phyloP scores from a whole-genome alignment of 805 yeast genomes.

The Sporopachydermia lactativora region DNA sequence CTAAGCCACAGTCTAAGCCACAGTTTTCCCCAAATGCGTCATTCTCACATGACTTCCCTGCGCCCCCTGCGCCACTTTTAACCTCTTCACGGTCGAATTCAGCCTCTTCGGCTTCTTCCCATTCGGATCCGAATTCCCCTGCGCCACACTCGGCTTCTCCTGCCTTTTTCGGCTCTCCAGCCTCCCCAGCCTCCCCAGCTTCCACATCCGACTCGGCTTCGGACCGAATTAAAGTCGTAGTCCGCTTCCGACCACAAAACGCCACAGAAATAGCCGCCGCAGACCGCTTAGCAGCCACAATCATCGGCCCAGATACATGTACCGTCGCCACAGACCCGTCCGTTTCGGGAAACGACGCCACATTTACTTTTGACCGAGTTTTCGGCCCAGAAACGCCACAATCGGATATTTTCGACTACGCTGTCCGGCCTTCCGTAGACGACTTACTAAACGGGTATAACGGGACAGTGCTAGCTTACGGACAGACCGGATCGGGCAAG shows the following conservation, averaged over 20 bases:
- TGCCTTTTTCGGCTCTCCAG: background rate
- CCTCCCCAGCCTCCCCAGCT: no score
- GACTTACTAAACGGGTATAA: constrained; percentile 66
- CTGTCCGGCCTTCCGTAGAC: constrained; percentile 47
- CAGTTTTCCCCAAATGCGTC: no score
- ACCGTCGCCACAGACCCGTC: no score
- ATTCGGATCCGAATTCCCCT: no score
- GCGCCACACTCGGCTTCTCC: background rate
- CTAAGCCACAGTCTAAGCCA: no score
- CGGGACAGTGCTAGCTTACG: constrained; percentile 66
- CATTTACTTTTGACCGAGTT: constrained; percentile 52
- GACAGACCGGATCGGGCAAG: constrained; percentile 71
- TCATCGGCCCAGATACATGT: constrained; percentile 15
- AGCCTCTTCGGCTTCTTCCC: no score
- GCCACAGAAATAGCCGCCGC: constrained; percentile 18
- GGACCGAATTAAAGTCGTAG: constrained; percentile 47
- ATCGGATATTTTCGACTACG: constrained; percentile 39
- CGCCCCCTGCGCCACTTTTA: no score
- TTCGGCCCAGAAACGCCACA: constrained; percentile 41
- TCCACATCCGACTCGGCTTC: constrained; percentile 6
- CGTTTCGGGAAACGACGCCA: constrained; percentile 11
- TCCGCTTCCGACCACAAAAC: constrained; percentile 53
- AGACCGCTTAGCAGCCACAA: constrained; percentile 12
- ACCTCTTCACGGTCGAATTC: no score
- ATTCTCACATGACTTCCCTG: no score